These are phyloP conservation scores for Monilinia aucupariae DNA, from an alignment of 2,329 filamentous ascomycete genomes.

Conservation along the genomic window DNA sequence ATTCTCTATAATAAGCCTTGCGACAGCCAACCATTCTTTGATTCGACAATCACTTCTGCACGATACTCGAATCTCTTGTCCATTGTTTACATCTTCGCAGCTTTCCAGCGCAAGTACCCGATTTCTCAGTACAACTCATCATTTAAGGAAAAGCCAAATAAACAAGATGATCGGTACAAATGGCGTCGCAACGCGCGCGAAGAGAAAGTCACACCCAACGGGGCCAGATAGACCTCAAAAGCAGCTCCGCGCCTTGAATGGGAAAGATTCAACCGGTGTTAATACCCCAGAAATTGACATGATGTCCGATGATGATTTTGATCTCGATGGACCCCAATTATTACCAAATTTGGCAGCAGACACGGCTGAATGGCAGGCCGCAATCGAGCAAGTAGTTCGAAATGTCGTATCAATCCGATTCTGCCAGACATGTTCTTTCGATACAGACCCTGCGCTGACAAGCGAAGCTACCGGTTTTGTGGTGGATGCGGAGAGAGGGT, in stretches of 20 bases:
- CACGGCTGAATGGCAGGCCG: constrained; percentile 88
- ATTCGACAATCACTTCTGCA: constrained; percentile 1
- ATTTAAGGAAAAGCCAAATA: not conserved
- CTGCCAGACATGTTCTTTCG: constrained; percentile 95
- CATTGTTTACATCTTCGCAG: not conserved
- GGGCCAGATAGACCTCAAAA: constrained; percentile 33
- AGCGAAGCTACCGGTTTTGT: constrained; percentile 98
- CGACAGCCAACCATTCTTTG: constrained; percentile 8
- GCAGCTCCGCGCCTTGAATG: constrained; percentile 33
- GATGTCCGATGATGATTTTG: constrained; percentile 35
- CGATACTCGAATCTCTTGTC: not conserved
- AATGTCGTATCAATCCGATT: constrained; percentile 99
- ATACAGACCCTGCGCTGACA: constrained; percentile 89
- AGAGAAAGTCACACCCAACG: constrained; percentile 34
- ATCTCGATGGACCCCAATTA: constrained; percentile 36
- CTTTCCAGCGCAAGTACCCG: not conserved
- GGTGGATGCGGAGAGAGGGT: constrained; percentile 86
- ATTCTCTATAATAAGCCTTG: constrained; percentile 17
- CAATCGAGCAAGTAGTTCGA: constrained; percentile 87
- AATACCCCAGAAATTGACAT: constrained; percentile 33
- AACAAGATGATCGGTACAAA: constrained; percentile 30
- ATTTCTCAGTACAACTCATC: not conserved
- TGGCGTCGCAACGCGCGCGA: constrained; percentile 25
- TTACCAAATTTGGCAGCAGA: constrained; percentile 41
- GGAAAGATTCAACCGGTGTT: constrained; percentile 34